A percentile compares a stretch with the other conserved stretches of the same genome.
Conservation (phyloP, 192 early-diverging fungal species). For the Linnemannia exigua region DNA sequence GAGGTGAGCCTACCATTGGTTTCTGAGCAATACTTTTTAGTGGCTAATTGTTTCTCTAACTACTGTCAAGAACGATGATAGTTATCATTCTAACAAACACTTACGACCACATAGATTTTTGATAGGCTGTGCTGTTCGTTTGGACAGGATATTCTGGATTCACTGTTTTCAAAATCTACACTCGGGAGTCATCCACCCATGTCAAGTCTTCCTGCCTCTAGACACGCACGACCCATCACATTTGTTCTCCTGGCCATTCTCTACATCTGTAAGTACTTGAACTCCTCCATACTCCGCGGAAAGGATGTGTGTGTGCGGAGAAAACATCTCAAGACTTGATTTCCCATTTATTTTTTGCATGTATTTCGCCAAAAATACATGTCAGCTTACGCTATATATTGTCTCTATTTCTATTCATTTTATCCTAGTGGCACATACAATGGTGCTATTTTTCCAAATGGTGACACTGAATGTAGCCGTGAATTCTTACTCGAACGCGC, state of each 20-base stretch:
- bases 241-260: slow-evolving; percentile 81
- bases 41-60: neutral
- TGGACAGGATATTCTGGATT: slow-evolving; percentile 95
- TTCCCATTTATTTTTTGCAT: neutral
- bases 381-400: neutral
- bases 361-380: neutral
- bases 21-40: neutral
- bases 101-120: slow-evolving; percentile 69
- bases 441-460: slow-evolving; percentile 95
- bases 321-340: neutral
- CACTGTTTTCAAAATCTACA: slow-evolving; percentile 88
- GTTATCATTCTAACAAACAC: too few species aligned
- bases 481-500: slow-evolving; percentile 95
- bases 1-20: slow-evolving; percentile 68
- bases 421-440: slow-evolving; percentile 81
- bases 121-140: slow-evolving; percentile 95
- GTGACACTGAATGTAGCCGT: slow-evolving; percentile 97
- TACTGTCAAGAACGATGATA: neutral
- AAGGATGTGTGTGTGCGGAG: neutral
- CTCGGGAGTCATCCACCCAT: slow-evolving; percentile 57
- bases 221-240: slow-evolving; percentile 64
- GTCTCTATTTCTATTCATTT: neutral
- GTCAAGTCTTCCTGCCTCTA: slow-evolving; percentile 41
- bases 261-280: slow-evolving; percentile 79
- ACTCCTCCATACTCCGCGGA: neutral